A percentile compares a stretch with the other conserved stretches of the same genome.
phyloP scores from a whole-genome alignment of 345 rosid genomes.

The Aurinia saxatilis region DNA sequence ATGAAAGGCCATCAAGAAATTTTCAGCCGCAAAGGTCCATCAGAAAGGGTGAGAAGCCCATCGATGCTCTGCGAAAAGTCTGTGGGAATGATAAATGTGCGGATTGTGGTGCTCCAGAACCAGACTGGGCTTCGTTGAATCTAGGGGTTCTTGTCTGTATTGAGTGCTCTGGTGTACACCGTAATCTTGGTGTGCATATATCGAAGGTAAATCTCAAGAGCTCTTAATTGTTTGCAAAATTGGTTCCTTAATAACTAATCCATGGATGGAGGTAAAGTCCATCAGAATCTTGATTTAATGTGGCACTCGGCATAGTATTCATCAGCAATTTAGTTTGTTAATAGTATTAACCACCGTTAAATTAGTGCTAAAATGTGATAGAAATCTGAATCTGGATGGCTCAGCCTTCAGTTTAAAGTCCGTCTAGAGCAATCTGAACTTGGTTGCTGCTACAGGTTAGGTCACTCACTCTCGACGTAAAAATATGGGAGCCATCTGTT shows the following conservation, averaged over 20 bases:
- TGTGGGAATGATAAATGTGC: constrained; percentile 96
- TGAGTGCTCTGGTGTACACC: constrained; percentile 98
- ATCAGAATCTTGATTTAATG: not conserved
- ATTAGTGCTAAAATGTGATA: not conserved
- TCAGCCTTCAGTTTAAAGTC: not conserved
- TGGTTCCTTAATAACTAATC: not conserved
- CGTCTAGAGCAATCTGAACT: not conserved
- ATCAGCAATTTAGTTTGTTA: constrained; percentile 4
- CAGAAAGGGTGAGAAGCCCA: constrained; percentile 81
- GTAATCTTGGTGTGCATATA: constrained; percentile 96
- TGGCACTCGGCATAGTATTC: constrained; percentile 4
- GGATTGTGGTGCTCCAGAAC: constrained; percentile 97
- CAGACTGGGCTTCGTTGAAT: constrained; percentile 99
- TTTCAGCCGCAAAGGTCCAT: constrained; percentile 63
- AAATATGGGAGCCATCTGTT: constrained; percentile 98
- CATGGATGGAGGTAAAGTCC: not conserved
- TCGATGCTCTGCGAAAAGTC: constrained; percentile 66
- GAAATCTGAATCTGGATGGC: too few species aligned
- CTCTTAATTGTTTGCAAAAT: not conserved
- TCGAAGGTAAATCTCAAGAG: constrained; percentile 57
- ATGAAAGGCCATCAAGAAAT: constrained; percentile 56
- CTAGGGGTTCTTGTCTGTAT: constrained; percentile 97
- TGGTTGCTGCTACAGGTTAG: constrained; percentile 62
- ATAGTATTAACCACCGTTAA: not conserved
- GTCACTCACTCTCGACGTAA: constrained; percentile 96